Conservation (phyloP, 2,329 filamentous ascomycete species). For the Ophiostoma montium region DNA sequence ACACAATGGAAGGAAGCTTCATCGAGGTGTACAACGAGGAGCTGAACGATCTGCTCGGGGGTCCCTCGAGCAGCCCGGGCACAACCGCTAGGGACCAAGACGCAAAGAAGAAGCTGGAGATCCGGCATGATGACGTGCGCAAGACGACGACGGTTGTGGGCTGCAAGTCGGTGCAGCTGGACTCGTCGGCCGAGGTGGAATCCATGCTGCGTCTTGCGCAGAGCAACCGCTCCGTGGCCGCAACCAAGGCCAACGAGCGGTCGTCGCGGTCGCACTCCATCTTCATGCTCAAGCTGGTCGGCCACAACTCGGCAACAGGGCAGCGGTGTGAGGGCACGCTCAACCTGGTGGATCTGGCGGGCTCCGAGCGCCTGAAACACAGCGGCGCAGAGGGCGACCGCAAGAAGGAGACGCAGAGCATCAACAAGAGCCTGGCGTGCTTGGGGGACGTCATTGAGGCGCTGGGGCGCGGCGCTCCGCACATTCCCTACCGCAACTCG, state of each 20-base stretch:
- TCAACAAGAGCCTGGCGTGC: constrained; percentile 88
- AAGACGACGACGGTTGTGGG: constrained; percentile 75
- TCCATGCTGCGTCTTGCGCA: constrained; percentile 66
- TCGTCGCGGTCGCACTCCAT: constrained; percentile 92
- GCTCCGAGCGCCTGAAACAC: constrained; percentile 79
- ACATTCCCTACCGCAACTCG: constrained; percentile 90
- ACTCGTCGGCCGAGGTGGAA: constrained; percentile 69
- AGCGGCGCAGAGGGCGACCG: constrained; percentile 75
- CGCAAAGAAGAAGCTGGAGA: constrained; percentile 73
- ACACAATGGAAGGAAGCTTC: constrained; percentile 88
- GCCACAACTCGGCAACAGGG: constrained; percentile 59
- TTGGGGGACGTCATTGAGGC: constrained; percentile 90
- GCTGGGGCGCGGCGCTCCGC: constrained; percentile 68
- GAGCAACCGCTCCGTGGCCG: constrained; percentile 79
- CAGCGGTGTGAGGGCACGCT: constrained; percentile 85
- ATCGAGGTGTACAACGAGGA: constrained; percentile 98
- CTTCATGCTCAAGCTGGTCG: constrained; percentile 72
- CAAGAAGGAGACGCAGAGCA: constrained; percentile 88
- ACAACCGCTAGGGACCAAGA: constrained; percentile 46
- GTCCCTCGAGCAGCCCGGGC: constrained; percentile 10
- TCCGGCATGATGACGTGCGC: constrained; percentile 69
- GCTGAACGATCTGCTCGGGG: constrained; percentile 68
- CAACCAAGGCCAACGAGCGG: constrained; percentile 93
- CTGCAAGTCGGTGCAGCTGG: constrained; percentile 60
- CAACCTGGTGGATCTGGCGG: constrained; percentile 90